Base-by-base conservation (phyloP, 2,329 filamentous ascomycete genomes). In the Aspergillus spinulosporus region DNA sequence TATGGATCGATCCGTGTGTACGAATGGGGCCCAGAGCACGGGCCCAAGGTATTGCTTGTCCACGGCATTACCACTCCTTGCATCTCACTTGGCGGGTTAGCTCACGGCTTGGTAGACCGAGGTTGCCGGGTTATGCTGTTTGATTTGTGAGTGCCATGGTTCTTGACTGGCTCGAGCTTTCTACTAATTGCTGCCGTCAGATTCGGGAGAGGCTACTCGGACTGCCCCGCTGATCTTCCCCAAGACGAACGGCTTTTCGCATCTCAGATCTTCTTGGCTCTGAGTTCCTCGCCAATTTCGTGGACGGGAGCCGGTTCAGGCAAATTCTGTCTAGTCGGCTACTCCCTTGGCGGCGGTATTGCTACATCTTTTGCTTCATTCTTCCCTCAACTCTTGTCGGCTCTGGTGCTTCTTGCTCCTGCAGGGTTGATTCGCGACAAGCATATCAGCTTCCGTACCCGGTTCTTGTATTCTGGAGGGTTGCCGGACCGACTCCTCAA, bases 41-140 rank as follows among this genome's bases (percentile, higher is more conserved):
- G 89, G 1, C 81, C 84, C 29, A 91, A 87, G 66, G 85, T 93
- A 1, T 75, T 95, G 11, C 76, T 95, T 28, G 74, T 95, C n/a
- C 91, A 93, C 71, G 91, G 91, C 4, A 92, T 94, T 65, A 89
- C 85, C 49, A 94, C 90, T 4, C 90, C 91, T 0, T 86, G 85
- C 59, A 77, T 92, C 48, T 82, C 88, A 0, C 74, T 93, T 14
- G 85, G 84, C 2, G 80, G 83, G 42, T 70, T 94, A 36, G 88
- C 88, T 11, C 78, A 84, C 67, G 82, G 80, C 51, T 78, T 95
- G 50, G 88, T 83, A 0, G 74, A 77, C 5, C 80, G 78, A 54
- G 88, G 89, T 1, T 92, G 83, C 70, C 80, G 90, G 59, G 90
- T 96, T 2, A 87, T 95, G 82, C 75, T 93, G 1, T 91, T 93